A percentile compares a stretch with the other conserved stretches of the same genome.
Evolutionary conservation across 352 stramenopile species (phyloP).

Genomic region (Pythium scleroteichum): DNA sequence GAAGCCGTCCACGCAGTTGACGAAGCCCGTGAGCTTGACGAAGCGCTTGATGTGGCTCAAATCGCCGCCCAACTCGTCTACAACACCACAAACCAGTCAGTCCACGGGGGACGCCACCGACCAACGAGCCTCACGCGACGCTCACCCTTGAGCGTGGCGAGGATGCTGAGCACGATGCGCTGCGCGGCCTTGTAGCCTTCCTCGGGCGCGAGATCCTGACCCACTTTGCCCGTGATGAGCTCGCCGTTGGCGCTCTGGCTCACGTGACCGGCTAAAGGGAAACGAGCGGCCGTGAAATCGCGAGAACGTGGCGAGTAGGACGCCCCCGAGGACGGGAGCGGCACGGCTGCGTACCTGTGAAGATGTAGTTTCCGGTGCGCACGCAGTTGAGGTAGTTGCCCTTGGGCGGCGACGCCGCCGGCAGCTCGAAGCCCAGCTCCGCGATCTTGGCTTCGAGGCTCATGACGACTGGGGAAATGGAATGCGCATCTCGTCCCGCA

Average conservation of each 20-base stretch:
- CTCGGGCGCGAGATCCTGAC: slow-evolving; percentile 76
- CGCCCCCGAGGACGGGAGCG: neutral
- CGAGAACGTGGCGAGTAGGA: too few species aligned
- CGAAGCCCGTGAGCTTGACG: slow-evolving; percentile 94
- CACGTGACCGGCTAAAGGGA: slow-evolving; percentile 59
- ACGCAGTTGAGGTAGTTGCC: slow-evolving; percentile 70
- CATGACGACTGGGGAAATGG: slow-evolving; percentile 21
- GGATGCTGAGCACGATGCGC: slow-evolving; percentile 76
- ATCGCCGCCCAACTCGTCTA: slow-evolving; percentile 68
- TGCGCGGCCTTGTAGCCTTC: slow-evolving; percentile 85
- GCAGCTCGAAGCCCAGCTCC: slow-evolving; percentile 71
- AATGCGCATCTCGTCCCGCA: too few species aligned
- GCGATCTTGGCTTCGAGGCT: slow-evolving; percentile 60
- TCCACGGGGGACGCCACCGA: too few species aligned
- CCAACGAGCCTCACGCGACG: neutral
- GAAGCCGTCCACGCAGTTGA: slow-evolving; percentile 91
- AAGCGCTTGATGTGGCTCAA: slow-evolving; percentile 88
- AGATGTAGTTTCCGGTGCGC: slow-evolving; percentile 69
- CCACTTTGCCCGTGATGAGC: slow-evolving; percentile 81
- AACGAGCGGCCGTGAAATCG: neutral
- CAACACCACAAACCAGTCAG: neutral
- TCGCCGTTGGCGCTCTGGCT: slow-evolving; percentile 45
- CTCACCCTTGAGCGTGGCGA: slow-evolving; percentile 84
- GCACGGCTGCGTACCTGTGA: slow-evolving; percentile 40
- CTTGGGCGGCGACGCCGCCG: slow-evolving; percentile 56